Conservation (phyloP, 768 basidiomycete species). For the Phanerochaete carnosa region DNA sequence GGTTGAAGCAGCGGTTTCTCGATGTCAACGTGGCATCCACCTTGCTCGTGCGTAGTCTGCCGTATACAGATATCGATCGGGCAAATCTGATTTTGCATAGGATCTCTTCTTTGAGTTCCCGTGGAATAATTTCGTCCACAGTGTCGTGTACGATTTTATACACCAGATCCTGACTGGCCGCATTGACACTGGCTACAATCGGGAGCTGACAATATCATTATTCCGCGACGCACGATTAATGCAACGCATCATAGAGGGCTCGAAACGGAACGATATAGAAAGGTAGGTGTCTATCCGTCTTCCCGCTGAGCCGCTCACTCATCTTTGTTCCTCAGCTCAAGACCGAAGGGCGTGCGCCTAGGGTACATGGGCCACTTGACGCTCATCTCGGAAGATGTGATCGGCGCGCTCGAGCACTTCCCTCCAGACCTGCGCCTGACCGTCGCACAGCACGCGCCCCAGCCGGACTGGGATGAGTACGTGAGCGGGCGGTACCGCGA, state of each 20-base stretch:
- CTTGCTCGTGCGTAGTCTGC: constrained; percentile 54
- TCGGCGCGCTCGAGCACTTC: constrained; percentile 84
- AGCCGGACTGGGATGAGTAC: constrained; percentile 86
- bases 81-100: constrained; percentile 35
- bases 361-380: constrained; percentile 98
- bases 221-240: constrained; percentile 86
- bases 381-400: constrained; percentile 92
- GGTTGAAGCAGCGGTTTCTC: constrained; percentile 75
- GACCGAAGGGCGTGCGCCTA: constrained; percentile 74
- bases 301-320: background rate
- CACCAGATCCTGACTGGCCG: constrained; percentile 93
- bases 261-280: constrained; percentile 73
- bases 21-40: constrained; percentile 70
- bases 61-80: background rate
- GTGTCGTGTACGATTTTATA: constrained; percentile 91
- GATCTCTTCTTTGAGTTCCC: constrained; percentile 95
- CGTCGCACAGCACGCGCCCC: constrained; percentile 67
- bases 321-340: constrained; percentile 39
- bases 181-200: constrained; percentile 78
- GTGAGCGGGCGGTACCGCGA: constrained; percentile 83
- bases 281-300: constrained; percentile 39
- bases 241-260: constrained; percentile 84
- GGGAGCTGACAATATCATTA: constrained; percentile 77
- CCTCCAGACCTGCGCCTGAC: constrained; percentile 70
- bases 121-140: constrained; percentile 97